Conservation (phyloP, 192 early-diverging fungal species). For the Linnemannia hyalina region DNA sequence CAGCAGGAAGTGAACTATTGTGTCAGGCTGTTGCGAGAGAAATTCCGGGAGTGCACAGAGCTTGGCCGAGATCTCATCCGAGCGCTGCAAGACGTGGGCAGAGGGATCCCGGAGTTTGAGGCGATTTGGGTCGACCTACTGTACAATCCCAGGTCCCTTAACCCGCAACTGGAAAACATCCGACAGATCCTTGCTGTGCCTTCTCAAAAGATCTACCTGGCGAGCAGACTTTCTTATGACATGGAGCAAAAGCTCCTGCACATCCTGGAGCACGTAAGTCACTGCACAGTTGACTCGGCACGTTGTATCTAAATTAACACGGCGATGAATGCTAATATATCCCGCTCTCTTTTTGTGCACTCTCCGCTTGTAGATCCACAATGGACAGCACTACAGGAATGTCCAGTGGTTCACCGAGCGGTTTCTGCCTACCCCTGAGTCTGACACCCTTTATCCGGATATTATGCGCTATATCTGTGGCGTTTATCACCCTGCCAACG, state of each 20-base stretch:
- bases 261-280: slow-evolving; percentile 72
- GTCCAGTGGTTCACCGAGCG: slow-evolving; percentile 76
- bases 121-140: slow-evolving; percentile 72
- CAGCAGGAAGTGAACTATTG: slow-evolving; percentile 65
- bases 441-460: slow-evolving; percentile 73
- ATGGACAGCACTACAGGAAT: slow-evolving; percentile 66
- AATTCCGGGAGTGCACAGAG: slow-evolving; percentile 68
- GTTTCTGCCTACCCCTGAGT: slow-evolving; percentile 68
- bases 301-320: not conserved
- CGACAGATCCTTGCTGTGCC: slow-evolving; percentile 69
- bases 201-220: slow-evolving; percentile 72
- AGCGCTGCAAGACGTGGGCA: slow-evolving; percentile 71
- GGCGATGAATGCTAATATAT: not conserved
- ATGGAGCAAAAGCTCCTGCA: slow-evolving; percentile 77
- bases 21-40: slow-evolving; percentile 65
- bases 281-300: not conserved
- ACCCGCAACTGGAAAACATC: slow-evolving; percentile 69
- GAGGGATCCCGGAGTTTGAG: slow-evolving; percentile 62
- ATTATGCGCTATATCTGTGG: slow-evolving; percentile 81
- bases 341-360: not conserved
- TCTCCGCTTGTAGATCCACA: slow-evolving; percentile 53
- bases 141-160: slow-evolving; percentile 62
- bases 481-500: slow-evolving; percentile 80
- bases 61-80: slow-evolving; percentile 79
- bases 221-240: slow-evolving; percentile 71